Percentiles rank a stretch among this genome's conserved stretches.
Conservation (phyloP, 1,139 yeast species). For the Pichia sp. region DNA sequence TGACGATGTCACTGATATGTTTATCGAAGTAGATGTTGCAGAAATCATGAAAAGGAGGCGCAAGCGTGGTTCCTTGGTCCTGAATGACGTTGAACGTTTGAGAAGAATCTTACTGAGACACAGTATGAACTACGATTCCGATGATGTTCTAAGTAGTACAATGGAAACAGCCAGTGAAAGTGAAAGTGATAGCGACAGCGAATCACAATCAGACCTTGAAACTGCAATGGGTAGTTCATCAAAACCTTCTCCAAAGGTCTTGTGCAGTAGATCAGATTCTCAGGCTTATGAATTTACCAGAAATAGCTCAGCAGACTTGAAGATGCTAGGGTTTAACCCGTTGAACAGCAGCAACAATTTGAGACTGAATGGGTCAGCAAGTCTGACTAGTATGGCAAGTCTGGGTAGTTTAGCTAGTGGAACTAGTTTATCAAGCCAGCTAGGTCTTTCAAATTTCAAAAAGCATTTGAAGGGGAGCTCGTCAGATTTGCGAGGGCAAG, state of each 20-base stretch:
- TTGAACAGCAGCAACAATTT: background rate
- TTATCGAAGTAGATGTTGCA: conserved; percentile 34
- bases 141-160: conserved; percentile 52
- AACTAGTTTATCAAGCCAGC: conserved; percentile 9
- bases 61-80: conserved; percentile 24
- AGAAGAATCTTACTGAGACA: conserved; percentile 16
- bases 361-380: conserved; percentile 5
- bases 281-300: conserved; percentile 30
- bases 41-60: conserved; percentile 32
- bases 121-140: conserved; percentile 38
- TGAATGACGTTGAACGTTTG: conserved; percentile 20
- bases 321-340: conserved; percentile 6
- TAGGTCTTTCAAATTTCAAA: conserved; percentile 8
- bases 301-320: conserved; percentile 10
- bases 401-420: conserved; percentile 10
- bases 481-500: conserved; percentile 17
- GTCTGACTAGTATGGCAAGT: conserved; percentile 13
- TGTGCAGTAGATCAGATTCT: conserved; percentile 27
- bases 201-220: background rate
- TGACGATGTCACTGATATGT: conserved; percentile 31
- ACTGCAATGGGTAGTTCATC: background rate
- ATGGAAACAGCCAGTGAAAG: conserved; percentile 27
- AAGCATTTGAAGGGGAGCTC: conserved; percentile 17
- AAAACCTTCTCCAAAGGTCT: conserved; percentile 12
- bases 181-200: conserved; percentile 33